phyloP scores from a whole-genome alignment of 805 yeast species.

The Teunomyces tritomae region DNA sequence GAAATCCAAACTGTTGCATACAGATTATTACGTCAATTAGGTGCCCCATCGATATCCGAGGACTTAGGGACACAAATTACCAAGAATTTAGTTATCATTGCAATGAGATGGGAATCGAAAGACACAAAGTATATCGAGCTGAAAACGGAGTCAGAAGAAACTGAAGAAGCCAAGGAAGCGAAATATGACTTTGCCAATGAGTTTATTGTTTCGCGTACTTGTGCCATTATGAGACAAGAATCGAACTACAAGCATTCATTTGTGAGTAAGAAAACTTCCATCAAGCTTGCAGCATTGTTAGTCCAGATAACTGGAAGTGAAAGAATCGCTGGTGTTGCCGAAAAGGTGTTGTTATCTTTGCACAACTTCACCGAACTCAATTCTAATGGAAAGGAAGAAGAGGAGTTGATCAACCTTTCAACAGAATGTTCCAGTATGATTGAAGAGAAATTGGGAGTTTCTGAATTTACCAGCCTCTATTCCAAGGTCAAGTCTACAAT shows the following conservation, averaged over 20 bases:
- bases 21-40: constrained; percentile 71
- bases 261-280: constrained; percentile 62
- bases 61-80: constrained; percentile 61
- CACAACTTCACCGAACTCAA: constrained; percentile 44
- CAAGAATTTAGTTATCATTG: constrained; percentile 61
- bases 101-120: constrained; percentile 58
- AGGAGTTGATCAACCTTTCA: constrained; percentile 52
- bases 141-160: constrained; percentile 19
- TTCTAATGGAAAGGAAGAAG: constrained; percentile 40
- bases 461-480: constrained; percentile 61
- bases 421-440: constrained; percentile 67
- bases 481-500: constrained; percentile 63
- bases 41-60: constrained; percentile 72
- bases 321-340: constrained; percentile 42
- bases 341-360: constrained; percentile 54
- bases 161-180: constrained; percentile 16
- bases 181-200: constrained; percentile 42
- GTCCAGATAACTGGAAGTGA: constrained; percentile 48
- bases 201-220: constrained; percentile 62
- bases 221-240: constrained; percentile 66
- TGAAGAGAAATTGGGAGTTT: constrained; percentile 67
- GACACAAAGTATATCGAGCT: constrained; percentile 31
- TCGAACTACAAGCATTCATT: constrained; percentile 49
- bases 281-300: constrained; percentile 68
- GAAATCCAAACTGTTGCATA: constrained; percentile 68